Conservation (phyloP, 257 asterid species). For the Nemophila menziesii region DNA sequence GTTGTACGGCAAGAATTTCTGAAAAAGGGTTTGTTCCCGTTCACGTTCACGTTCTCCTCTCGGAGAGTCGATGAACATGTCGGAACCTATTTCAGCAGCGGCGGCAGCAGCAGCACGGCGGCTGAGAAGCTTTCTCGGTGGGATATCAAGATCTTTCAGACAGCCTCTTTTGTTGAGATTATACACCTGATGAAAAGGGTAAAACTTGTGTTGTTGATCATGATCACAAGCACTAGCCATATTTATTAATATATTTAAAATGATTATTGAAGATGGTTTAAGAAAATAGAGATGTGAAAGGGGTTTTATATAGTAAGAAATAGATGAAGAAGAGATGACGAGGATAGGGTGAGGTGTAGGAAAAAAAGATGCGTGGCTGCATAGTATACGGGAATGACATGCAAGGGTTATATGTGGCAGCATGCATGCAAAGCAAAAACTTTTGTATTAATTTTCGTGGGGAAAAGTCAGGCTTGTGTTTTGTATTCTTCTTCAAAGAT, state of each 20-base stretch:
- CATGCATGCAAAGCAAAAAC: slow-evolving; percentile 46
- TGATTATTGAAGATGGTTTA: neutral
- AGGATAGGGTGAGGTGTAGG: slow-evolving; percentile 63
- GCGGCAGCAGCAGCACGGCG: slow-evolving; percentile 26
- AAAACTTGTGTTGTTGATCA: slow-evolving; percentile 42
- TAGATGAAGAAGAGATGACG: slow-evolving; percentile 17
- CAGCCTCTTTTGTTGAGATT: slow-evolving; percentile 49
- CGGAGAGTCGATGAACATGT: slow-evolving; percentile 34
- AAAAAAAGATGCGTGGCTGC: slow-evolving; percentile 73
- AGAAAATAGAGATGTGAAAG: neutral
- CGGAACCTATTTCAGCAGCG: slow-evolving; percentile 1
- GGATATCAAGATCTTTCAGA: slow-evolving; percentile 71
- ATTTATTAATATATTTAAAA: too few relatives aligned
- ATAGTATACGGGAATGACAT: slow-evolving; percentile 48
- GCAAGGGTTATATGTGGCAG: slow-evolving; percentile 69
- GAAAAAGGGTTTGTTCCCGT: slow-evolving; percentile 46
- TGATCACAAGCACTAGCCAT: slow-evolving; percentile 55
- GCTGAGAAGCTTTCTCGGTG: slow-evolving; percentile 61
- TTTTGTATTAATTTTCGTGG: neutral
- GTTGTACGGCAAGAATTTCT: slow-evolving; percentile 66
- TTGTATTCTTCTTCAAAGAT: neutral
- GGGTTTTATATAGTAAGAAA: too few relatives aligned
- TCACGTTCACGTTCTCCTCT: too few relatives aligned
- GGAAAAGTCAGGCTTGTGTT: slow-evolving; percentile 3
- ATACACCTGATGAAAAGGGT: slow-evolving; percentile 62